These are phyloP conservation scores for Penicillium argentinense DNA, from an alignment of 495 filamentous ascomycete species.

Conservation along the genomic window DNA sequence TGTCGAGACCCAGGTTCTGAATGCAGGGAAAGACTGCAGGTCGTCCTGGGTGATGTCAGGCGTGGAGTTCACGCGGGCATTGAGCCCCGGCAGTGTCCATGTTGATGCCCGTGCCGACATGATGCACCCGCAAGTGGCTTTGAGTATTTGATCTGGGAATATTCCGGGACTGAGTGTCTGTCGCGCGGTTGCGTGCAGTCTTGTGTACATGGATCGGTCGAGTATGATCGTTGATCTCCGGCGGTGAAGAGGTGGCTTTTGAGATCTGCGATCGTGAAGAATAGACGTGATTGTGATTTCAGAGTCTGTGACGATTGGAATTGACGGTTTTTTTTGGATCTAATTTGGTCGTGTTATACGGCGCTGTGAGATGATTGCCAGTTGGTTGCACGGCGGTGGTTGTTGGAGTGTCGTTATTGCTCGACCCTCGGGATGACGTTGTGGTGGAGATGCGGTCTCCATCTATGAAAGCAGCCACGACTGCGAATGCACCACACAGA, in stretches of 20 bases:
- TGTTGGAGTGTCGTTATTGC: not conserved
- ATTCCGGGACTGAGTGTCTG: too few species aligned
- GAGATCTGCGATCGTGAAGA: not conserved
- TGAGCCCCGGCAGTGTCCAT: constrained; percentile 17
- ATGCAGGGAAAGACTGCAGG: constrained; percentile 69
- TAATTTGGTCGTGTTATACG: not conserved
- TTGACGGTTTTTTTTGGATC: too few species aligned
- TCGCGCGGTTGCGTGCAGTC: constrained; percentile 10
- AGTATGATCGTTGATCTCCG: not conserved
- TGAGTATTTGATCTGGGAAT: not conserved
- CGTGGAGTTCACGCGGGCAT: constrained; percentile 55
- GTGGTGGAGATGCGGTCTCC: too few species aligned
- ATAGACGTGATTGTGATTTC: not conserved
- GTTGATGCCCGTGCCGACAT: constrained; percentile 22
- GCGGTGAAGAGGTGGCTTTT: constrained; percentile 1
- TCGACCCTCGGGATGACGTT: not conserved
- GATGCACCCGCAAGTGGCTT: constrained; percentile 1
- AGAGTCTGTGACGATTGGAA: too few species aligned
- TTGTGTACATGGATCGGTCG: constrained; percentile 7
- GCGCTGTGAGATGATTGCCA: not conserved
- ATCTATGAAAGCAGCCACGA: too few species aligned
- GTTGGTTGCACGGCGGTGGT: too few species aligned
- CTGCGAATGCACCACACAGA: too few species aligned
- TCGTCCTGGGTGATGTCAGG: constrained; percentile 59
- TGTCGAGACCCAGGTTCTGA: constrained; percentile 69